Percentiles rank a stretch among this genome's conserved stretches.
Conservation (phyloP, 2,329 filamentous ascomycete genomes). For the Cercospora nicotianae region DNA sequence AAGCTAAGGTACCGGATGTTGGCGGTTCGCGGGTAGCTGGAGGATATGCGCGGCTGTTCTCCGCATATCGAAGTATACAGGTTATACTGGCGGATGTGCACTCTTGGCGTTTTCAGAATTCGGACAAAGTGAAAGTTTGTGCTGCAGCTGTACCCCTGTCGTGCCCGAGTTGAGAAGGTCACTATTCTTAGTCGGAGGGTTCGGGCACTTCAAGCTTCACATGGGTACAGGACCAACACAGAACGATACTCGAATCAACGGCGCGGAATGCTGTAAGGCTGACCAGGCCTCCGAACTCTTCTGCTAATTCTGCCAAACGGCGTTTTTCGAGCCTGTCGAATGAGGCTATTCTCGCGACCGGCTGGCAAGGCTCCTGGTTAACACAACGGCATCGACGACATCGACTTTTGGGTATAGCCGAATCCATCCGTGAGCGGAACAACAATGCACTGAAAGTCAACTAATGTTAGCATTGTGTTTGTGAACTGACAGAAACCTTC, state of each 20-base stretch:
- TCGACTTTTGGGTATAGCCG: neutral
- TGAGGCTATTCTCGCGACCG: neutral
- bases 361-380: neutral
- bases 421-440: neutral
- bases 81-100: neutral
- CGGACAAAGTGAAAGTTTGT: neutral
- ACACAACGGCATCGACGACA: neutral
- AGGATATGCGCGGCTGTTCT: neutral
- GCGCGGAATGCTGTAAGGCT: neutral
- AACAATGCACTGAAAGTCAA: neutral
- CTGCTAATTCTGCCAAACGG: neutral
- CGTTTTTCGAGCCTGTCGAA: neutral
- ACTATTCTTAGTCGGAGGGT: neutral
- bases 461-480: constrained; percentile 1
- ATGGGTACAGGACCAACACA: neutral
- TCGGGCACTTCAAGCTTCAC: neutral
- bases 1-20: neutral
- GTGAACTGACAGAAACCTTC: neutral
- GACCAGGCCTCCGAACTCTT: constrained; percentile 6
- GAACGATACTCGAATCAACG: neutral
- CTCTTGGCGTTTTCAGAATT: neutral
- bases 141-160: neutral
- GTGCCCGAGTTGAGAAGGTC: neutral
- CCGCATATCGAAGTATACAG: neutral
- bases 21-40: neutral